Conservation (phyloP, 2,329 filamentous ascomycete species). For the Cladorrhinum sp. region DNA sequence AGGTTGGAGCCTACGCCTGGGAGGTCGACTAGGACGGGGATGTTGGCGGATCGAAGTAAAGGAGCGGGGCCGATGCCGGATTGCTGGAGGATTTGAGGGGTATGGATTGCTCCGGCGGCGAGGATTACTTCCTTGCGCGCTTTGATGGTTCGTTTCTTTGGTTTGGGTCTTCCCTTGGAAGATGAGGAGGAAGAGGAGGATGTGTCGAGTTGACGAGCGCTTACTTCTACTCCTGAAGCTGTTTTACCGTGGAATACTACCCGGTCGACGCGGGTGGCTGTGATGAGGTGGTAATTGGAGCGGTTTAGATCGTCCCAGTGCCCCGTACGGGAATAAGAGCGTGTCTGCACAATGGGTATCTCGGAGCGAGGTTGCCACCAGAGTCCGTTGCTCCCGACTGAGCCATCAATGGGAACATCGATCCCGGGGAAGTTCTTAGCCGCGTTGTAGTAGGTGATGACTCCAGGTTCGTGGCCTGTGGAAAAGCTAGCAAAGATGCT, state of each 20-base stretch:
- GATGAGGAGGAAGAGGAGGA: background rate
- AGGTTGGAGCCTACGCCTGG: slow-evolving; percentile 55
- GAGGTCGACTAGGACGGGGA: slow-evolving; percentile 50
- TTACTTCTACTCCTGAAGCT: slow-evolving; percentile 5
- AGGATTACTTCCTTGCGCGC: slow-evolving; percentile 36
- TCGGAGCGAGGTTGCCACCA: slow-evolving; percentile 9
- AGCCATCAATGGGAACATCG: background rate
- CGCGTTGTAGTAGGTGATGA: slow-evolving; percentile 1
- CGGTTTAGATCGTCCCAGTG: slow-evolving; percentile 12
- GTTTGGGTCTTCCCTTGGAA: background rate
- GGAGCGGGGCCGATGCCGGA: slow-evolving; percentile 38
- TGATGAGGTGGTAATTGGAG: slow-evolving; percentile 12
- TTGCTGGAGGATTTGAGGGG: slow-evolving; percentile 40
- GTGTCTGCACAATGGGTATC: slow-evolving; percentile 2
- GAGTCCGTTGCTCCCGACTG: background rate
- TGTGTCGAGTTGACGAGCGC: background rate
- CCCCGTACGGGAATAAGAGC: slow-evolving; percentile 11
- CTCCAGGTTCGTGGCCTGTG: background rate
- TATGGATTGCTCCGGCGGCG: slow-evolving; percentile 39
- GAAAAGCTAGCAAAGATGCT: slow-evolving; percentile 8
- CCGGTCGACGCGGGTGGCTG: slow-evolving; percentile 6
- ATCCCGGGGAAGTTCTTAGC: background rate
- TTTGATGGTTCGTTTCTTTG: background rate
- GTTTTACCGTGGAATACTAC: background rate
- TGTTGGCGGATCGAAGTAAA: slow-evolving; percentile 39